Evolutionary conservation across 768 basidiomycete species (phyloP).

Genomic region (Lactarius akahatsu): DNA sequence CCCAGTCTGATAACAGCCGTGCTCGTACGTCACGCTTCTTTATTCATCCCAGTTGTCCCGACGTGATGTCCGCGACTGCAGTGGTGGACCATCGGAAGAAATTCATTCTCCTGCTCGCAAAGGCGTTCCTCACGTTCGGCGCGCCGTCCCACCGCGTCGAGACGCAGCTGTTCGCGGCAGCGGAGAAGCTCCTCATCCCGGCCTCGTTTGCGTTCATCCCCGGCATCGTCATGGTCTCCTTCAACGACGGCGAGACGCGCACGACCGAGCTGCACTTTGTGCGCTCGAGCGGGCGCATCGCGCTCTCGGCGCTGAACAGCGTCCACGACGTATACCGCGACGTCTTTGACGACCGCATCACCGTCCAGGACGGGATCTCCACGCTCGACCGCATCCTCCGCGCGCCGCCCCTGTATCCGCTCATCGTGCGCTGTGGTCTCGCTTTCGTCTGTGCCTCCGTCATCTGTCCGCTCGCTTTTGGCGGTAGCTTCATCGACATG

Average conservation of each 20-base stretch:
- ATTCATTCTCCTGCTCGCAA: slow-evolving; percentile 83
- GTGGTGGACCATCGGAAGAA: slow-evolving; percentile 41
- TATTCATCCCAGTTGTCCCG: not conserved
- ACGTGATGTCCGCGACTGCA: not conserved
- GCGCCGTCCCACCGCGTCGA: slow-evolving; percentile 95
- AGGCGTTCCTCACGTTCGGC: slow-evolving; percentile 87
- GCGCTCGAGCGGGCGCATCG: slow-evolving; percentile 75
- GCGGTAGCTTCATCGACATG: slow-evolving; percentile 80
- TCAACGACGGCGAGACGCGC: slow-evolving; percentile 70
- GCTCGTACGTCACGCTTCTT: slow-evolving; percentile 5
- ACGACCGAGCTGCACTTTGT: slow-evolving; percentile 84
- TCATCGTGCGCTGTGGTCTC: slow-evolving; percentile 64
- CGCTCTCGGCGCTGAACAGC: slow-evolving; percentile 75
- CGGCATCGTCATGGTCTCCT: slow-evolving; percentile 75
- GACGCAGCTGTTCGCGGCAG: slow-evolving; percentile 79
- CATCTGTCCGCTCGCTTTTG: slow-evolving; percentile 81
- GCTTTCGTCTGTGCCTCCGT: slow-evolving; percentile 77
- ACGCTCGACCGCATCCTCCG: slow-evolving; percentile 63
- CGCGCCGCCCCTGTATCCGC: slow-evolving; percentile 65
- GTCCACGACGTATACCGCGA: slow-evolving; percentile 84
- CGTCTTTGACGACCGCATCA: slow-evolving; percentile 81
- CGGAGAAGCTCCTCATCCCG: slow-evolving; percentile 72
- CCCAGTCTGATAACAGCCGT: slow-evolving; percentile 24
- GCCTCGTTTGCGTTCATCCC: slow-evolving; percentile 84
- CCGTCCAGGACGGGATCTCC: slow-evolving; percentile 67